Base-by-base conservation (phyloP, 208 protist species). In the Tritrichomonas foetus region DNA sequence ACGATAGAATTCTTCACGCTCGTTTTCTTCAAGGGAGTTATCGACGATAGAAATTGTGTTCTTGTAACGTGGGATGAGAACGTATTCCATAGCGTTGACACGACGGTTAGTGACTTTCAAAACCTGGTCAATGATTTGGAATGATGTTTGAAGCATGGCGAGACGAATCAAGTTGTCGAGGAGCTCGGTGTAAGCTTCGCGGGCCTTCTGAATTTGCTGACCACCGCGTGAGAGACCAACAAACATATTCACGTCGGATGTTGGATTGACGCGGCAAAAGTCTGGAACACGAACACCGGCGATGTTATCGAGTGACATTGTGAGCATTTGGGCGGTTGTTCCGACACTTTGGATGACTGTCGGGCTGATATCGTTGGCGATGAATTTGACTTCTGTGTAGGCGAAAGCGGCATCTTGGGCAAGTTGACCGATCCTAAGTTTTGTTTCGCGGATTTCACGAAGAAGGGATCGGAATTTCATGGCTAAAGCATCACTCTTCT, bases 101-200 rank as follows among this genome's bases (percentile, higher is more conserved):
- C 99, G 97, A 44, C 99, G 97, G 95, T 99, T 99, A 66, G 99
- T 99, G 47, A 99, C 96, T 95, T 99, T 99, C 95, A 99, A 98
- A n/a, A 95, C 95, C 8, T 75, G 82, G 74, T 94, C 82, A 55
- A 95, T 93, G 33, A 61, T 44, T 36, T 47, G 41, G 41, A 75
- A 93, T 39, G 66, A 41, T 61, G 94, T 95, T 61, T 96, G 98
- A 94, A 99, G 96, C n/a, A 98, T 99, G 0, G 98, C 98, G 50
- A 99, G 96, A 69, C 97, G 96, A 66, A 99, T 97, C 25, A 99
- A 96, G 2, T 97, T 94, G 57, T 97, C 96, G 33, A 99, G 94
- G 0, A 98, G 97, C 92, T 98, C 96, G 11, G 96, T 89, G 95
- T 98, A 99, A 50, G 96, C 96, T 25, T 96, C 94, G 33, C 93